Conservation (phyloP, 768 basidiomycete species). For the Rhodotorula paludigena region DNA sequence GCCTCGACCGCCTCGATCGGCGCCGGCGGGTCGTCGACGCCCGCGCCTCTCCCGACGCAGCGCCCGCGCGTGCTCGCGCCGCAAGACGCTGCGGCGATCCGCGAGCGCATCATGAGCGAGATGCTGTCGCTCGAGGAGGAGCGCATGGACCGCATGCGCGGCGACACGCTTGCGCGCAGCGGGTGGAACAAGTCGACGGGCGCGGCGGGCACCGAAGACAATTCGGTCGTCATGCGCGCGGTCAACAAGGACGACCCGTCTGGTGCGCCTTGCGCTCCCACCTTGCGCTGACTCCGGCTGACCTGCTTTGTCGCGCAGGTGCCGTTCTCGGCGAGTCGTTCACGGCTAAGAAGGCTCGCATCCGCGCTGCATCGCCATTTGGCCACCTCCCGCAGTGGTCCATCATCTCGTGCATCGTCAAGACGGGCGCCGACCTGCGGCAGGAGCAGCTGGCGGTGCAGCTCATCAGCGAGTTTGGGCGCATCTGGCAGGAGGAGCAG, state of each 20-base stretch:
- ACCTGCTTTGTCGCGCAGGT: constrained; percentile 47
- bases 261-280: constrained; percentile 47
- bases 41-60: constrained; percentile 19
- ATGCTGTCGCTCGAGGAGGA: constrained; percentile 97
- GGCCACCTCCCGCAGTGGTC: constrained; percentile 77
- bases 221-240: constrained; percentile 85
- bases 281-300: neutral
- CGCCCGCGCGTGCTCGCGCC: constrained; percentile 55
- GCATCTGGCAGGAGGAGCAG: constrained; percentile 91
- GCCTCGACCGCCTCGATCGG: constrained; percentile 8
- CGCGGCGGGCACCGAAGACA: constrained; percentile 53
- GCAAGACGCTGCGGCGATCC: constrained; percentile 80
- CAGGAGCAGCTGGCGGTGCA: constrained; percentile 98
- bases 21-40: neutral
- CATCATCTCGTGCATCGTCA: constrained; percentile 88
- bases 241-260: constrained; percentile 93
- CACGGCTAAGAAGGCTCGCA: constrained; percentile 88
- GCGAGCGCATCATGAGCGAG: constrained; percentile 95
- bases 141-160: constrained; percentile 67
- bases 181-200: constrained; percentile 21
- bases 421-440: constrained; percentile 91
- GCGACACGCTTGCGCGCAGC: constrained; percentile 17
- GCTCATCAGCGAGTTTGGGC: constrained; percentile 82
- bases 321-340: constrained; percentile 94
- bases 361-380: constrained; percentile 88